Conservation (phyloP, 1,284 basidiomycete species). For the Rhizoctonia solani region DNA sequence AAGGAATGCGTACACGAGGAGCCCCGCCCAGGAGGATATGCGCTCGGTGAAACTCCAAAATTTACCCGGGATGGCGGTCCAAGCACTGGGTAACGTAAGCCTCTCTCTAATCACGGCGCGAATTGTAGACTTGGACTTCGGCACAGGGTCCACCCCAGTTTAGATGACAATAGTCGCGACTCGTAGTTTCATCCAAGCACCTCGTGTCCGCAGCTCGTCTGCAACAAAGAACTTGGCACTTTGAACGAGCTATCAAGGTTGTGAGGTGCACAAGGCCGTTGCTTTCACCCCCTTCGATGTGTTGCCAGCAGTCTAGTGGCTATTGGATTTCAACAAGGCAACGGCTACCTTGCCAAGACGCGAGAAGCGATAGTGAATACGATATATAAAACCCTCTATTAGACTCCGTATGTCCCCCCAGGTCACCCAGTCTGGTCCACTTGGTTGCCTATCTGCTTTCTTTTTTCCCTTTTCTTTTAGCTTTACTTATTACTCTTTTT, state of each 20-base stretch:
- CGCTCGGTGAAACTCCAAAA: too few species aligned
- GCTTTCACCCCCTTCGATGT: neutral
- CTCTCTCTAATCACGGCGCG: too few species aligned
- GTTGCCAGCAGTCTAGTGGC: neutral
- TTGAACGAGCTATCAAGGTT: neutral
- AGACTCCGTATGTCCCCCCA: neutral
- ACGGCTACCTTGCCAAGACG: constrained; percentile 9
- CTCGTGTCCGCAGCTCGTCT: constrained; percentile 10
- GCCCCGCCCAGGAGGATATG: too few species aligned
- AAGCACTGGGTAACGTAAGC: too few species aligned
- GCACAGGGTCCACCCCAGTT: too few species aligned
- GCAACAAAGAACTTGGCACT: constrained; percentile 29
- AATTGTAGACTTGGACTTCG: too few species aligned
- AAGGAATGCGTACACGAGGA: too few species aligned
- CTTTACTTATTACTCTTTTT: constrained; percentile 8
- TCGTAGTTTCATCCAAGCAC: neutral
- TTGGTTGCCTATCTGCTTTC: constrained; percentile 33
- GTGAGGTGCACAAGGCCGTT: neutral
- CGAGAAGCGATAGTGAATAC: neutral
- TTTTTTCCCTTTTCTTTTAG: neutral
- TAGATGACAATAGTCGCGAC: neutral
- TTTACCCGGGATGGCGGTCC: too few species aligned
- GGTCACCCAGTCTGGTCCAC: constrained; percentile 35
- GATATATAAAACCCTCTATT: constrained; percentile 1
- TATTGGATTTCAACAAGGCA: constrained; percentile 8